phyloP scores from a whole-genome alignment of 2,329 filamentous ascomycete genomes.

The Trichoderma sp. region DNA sequence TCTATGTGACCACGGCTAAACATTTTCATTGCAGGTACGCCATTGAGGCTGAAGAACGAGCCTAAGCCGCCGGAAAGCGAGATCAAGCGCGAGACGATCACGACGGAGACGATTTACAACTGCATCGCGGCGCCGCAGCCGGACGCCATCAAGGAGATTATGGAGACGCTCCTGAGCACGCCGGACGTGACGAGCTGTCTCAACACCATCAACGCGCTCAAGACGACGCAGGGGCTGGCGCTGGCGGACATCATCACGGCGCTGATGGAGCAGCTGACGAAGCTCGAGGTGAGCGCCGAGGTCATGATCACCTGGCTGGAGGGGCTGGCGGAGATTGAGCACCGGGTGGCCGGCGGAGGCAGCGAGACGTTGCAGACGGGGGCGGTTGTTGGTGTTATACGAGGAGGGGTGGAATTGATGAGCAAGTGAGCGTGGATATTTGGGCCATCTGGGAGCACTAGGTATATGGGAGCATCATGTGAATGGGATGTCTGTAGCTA shows the following conservation, averaged over 20 bases:
- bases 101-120: constrained; percentile 94
- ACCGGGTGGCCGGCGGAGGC: constrained; percentile 82
- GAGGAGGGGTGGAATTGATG: constrained; percentile 79
- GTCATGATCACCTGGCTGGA: constrained; percentile 91
- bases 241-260: constrained; percentile 92
- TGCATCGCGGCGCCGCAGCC: constrained; percentile 96
- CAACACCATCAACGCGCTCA: constrained; percentile 83
- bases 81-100: constrained; percentile 74
- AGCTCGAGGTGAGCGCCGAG: constrained; percentile 80
- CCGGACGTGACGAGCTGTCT: constrained; percentile 88
- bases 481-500: background rate
- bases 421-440: constrained; percentile 33
- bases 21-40: constrained; percentile 68
- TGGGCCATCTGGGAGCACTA: background rate
- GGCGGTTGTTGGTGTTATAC: constrained; percentile 84
- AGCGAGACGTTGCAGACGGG: constrained; percentile 90
- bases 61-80: constrained; percentile 64
- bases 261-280: constrained; percentile 77
- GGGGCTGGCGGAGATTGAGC: constrained; percentile 89
- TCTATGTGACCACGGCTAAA: constrained; percentile 25
- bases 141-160: constrained; percentile 80
- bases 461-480: background rate
- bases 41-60: constrained; percentile 62
- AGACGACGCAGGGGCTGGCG: constrained; percentile 81
- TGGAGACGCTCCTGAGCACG: constrained; percentile 79